A percentile compares a stretch with the other conserved stretches of the same genome.
Evolutionary conservation across 345 rosid genomes (phyloP).

Genomic region (Salix koriyanagi): DNA sequence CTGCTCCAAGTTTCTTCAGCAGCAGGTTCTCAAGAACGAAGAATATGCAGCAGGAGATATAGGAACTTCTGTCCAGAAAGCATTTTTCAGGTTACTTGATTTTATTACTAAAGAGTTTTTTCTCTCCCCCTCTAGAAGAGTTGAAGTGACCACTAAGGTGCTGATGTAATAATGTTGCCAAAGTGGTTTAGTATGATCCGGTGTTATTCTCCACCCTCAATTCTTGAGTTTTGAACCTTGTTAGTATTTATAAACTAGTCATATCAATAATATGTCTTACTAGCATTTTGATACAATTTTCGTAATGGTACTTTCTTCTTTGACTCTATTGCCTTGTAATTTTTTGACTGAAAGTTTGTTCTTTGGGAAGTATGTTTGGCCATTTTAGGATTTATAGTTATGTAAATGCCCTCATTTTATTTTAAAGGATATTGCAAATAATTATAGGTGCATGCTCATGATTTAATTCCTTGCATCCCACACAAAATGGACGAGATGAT

Average conservation of each 20-base stretch:
- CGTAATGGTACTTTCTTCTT: no score
- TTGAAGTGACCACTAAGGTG: not conserved
- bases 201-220: not conserved
- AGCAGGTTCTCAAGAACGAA: slow-evolving; percentile 65
- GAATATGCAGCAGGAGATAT: slow-evolving; percentile 71
- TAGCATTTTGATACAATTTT: not conserved
- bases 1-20: slow-evolving; percentile 87
- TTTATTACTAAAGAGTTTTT: not conserved
- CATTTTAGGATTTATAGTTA: slow-evolving; percentile 27
- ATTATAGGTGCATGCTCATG: not conserved
- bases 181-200: not conserved
- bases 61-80: slow-evolving; percentile 61
- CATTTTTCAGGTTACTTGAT: slow-evolving; percentile 67
- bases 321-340: no score
- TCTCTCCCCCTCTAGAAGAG: not conserved
- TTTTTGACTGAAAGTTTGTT: no score
- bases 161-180: not conserved
- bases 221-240: not conserved
- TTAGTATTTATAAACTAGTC: not conserved
- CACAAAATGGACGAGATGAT: slow-evolving; percentile 96
- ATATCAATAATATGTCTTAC: not conserved
- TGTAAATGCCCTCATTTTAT: not conserved
- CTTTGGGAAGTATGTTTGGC: no score
- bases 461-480: not conserved
- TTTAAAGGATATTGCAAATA: not conserved